Percentiles rank a stretch among this genome's conserved stretches.
phyloP scores from a whole-genome alignment of 1,284 basidiomycete species.

The Lignosus rhinocerotis region DNA sequence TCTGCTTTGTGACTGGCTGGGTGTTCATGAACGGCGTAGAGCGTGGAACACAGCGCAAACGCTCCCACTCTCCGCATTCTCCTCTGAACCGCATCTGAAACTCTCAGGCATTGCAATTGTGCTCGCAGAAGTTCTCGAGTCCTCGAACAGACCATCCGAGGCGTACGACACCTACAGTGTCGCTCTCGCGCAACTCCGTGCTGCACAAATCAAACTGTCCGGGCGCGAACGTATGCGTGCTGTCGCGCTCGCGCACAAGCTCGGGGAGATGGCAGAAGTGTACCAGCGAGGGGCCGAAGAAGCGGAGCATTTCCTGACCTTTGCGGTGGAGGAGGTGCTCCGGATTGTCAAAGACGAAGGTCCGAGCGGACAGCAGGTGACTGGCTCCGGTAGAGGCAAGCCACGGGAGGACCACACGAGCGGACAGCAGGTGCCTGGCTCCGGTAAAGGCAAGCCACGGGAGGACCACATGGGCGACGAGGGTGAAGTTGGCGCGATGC shows the following conservation, averaged over 20 bases:
- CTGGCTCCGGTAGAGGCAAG: slow-evolving; percentile 12
- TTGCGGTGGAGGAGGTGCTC: slow-evolving; percentile 63
- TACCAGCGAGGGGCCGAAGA: slow-evolving; percentile 41
- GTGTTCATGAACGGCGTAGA: slow-evolving; percentile 35
- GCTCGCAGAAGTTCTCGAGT: slow-evolving; percentile 63
- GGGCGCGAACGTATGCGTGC: slow-evolving; percentile 56
- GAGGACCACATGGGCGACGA: slow-evolving; percentile 12
- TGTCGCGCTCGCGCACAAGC: slow-evolving; percentile 65
- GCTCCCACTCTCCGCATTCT: slow-evolving; percentile 50
- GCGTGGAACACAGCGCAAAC: slow-evolving; percentile 60
- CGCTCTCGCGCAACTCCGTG: slow-evolving; percentile 38
- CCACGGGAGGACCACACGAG: slow-evolving; percentile 4
- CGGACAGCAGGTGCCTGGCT: background rate
- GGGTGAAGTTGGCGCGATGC: slow-evolving; percentile 29
- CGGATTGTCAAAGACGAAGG: slow-evolving; percentile 26
- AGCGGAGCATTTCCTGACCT: slow-evolving; percentile 61
- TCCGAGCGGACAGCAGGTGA: background rate
- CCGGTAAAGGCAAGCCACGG: slow-evolving; percentile 15
- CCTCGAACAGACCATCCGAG: slow-evolving; percentile 40
- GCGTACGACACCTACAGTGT: slow-evolving; percentile 56
- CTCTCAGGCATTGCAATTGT: slow-evolving; percentile 69
- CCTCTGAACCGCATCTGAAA: slow-evolving; percentile 61
- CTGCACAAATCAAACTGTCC: slow-evolving; percentile 29
- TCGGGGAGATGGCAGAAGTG: slow-evolving; percentile 57
- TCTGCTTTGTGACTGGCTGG: background rate